These are phyloP conservation scores for Paramecium primaurelia DNA, from an alignment of 73 alveolate species.

Conservation along the genomic window DNA sequence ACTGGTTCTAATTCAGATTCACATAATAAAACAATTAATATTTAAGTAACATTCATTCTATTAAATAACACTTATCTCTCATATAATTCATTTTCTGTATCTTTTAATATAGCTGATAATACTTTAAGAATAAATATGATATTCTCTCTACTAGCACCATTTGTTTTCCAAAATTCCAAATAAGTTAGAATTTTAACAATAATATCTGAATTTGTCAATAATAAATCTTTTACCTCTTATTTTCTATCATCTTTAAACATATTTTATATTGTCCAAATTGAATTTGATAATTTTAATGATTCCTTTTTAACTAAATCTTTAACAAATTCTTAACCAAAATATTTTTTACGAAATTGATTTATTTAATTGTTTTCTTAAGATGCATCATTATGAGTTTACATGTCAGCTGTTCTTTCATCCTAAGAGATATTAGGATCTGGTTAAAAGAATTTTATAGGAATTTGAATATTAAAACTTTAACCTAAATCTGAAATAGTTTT, in stretches of 20 bases:
- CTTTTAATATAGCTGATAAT: constrained; percentile 5
- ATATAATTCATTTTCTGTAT: not conserved
- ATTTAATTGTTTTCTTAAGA: not conserved
- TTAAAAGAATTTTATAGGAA: not conserved
- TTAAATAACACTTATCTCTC: constrained; percentile 51
- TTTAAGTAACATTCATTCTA: constrained; percentile 51
- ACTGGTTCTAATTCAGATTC: constrained; percentile 21
- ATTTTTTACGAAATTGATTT: not conserved
- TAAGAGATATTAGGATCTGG: not conserved
- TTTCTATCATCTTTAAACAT: constrained; percentile 34
- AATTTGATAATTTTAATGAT: constrained; percentile 3
- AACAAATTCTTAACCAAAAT: not conserved
- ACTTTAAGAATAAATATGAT: constrained; percentile 45
- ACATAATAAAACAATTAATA: constrained; percentile 4
- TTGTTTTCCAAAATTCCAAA: constrained; percentile 52
- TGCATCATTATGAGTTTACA: not conserved
- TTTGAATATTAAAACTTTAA: not conserved
- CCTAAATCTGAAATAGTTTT: constrained; percentile 6
- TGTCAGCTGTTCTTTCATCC: not conserved
- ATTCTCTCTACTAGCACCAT: constrained; percentile 51
- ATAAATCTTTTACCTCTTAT: constrained; percentile 43
- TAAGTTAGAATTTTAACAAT: constrained; percentile 41
- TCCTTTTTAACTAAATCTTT: not conserved
- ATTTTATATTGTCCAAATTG: constrained; percentile 11
- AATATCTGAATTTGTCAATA: constrained; percentile 48